Percentiles rank a stretch among this genome's conserved stretches.
These are phyloP conservation scores for Helichrysum umbraculigerum DNA, from an alignment of 129 eudicot species.

Conservation along the genomic window DNA sequence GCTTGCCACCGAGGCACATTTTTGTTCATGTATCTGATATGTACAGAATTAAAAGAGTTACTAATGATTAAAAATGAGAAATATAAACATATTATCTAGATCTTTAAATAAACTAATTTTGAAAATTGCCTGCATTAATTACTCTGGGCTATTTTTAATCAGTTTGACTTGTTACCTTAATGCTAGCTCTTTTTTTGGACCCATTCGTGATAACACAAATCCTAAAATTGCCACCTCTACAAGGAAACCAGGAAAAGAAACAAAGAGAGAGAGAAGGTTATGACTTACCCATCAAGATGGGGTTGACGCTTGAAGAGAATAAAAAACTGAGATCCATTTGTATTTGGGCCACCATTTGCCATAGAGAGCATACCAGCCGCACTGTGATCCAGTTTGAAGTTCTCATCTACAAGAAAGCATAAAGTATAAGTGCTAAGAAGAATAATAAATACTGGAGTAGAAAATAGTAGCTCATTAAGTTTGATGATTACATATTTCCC, in stretches of 20 bases:
- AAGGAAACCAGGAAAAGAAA: neutral
- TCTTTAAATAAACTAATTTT: neutral
- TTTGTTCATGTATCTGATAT: neutral
- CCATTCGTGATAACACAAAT: neutral
- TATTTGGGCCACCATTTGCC: slow-evolving; percentile 95
- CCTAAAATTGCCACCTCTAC: neutral
- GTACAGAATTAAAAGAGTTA: neutral
- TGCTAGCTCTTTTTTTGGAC: no score
- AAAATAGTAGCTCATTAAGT: neutral
- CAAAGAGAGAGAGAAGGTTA: neutral
- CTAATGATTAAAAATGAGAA: neutral
- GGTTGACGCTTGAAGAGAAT: slow-evolving; percentile 74
- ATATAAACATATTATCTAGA: neutral
- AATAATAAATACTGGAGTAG: neutral
- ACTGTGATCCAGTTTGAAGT: slow-evolving; percentile 75
- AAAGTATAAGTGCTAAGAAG: slow-evolving; percentile 6
- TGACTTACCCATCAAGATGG: slow-evolving; percentile 88
- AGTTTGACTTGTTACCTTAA: neutral
- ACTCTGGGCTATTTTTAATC: neutral
- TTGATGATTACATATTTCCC: no score
- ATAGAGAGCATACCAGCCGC: slow-evolving; percentile 85
- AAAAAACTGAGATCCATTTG: slow-evolving; percentile 97
- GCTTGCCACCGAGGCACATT: neutral
- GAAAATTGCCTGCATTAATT: neutral
- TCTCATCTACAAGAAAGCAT: slow-evolving; percentile 66